Evolutionary conservation across 331 rosid species (phyloP).

Genomic region (Pyrus hybrid): DNA sequence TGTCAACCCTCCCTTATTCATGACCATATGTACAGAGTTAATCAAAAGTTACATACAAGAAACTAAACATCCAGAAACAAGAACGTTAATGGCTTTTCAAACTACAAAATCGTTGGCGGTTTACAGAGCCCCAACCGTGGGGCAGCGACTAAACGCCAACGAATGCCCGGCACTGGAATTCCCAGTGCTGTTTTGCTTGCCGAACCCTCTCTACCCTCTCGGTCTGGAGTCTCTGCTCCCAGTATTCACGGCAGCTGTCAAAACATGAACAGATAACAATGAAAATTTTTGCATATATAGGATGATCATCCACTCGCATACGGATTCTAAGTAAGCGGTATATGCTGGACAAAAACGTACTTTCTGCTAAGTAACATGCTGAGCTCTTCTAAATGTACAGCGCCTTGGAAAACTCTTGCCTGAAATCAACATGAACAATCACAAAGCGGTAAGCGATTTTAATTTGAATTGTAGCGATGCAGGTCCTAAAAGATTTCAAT

Average conservation of each 20-base stretch:
- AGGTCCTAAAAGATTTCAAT: neutral
- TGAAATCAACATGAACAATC: constrained; percentile 24
- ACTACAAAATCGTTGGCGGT: neutral
- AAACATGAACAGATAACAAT: neutral
- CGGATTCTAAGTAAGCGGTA: neutral
- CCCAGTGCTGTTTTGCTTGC: constrained; percentile 83
- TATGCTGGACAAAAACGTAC: constrained; percentile 20
- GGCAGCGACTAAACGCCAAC: constrained; percentile 32
- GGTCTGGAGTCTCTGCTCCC: constrained; percentile 58
- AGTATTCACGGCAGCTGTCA: constrained; percentile 62
- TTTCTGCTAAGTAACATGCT: constrained; percentile 48
- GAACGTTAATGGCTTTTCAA: neutral
- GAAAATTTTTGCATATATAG: neutral
- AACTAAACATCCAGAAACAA: neutral
- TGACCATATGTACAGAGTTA: neutral
- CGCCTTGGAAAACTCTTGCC: constrained; percentile 52
- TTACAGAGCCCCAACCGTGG: neutral
- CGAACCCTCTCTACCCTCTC: constrained; percentile 73
- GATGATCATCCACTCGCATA: neutral
- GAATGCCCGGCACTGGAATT: constrained; percentile 45
- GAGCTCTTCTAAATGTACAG: constrained; percentile 73
- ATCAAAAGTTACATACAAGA: neutral
- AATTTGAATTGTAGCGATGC: neutral
- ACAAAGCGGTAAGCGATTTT: neutral
- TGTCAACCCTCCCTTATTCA: no score